These are phyloP conservation scores for Debaryomyces subglobosus DNA, from an alignment of 1,139 yeast species.

Conservation along the genomic window DNA sequence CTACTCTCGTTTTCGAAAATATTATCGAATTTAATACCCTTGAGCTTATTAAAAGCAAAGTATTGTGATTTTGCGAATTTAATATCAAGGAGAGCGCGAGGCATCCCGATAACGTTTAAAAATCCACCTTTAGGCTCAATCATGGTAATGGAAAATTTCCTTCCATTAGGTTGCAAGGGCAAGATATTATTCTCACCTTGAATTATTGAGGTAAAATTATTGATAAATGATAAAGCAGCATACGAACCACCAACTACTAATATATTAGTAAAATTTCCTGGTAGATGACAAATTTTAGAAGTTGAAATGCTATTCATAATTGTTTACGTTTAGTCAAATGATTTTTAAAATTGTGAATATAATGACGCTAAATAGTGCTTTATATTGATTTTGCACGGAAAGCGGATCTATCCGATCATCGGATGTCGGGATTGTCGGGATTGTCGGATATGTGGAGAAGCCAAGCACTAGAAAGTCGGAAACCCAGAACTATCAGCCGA, in stretches of 20 bases:
- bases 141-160: neutral
- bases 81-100: neutral
- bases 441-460: too few species aligned
- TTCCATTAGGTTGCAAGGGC: neutral
- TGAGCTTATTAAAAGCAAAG: neutral
- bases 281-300: neutral
- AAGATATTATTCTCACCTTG: neutral
- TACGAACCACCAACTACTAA: neutral
- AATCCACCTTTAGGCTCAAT: neutral
- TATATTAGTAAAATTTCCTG: neutral
- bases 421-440: too few species aligned
- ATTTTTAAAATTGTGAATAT: too few species aligned
- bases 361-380: too few species aligned
- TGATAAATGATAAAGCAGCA: neutral
- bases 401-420: too few species aligned
- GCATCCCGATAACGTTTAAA: neutral
- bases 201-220: neutral
- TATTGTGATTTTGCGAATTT: neutral
- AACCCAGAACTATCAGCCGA: too few species aligned
- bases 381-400: too few species aligned
- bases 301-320: too few species aligned
- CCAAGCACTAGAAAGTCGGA: too few species aligned
- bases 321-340: too few species aligned
- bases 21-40: neutral
- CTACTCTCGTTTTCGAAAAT: neutral